Evolutionary conservation across 352 stramenopile species (phyloP), one percentile per base, ranked within the genome.

Genomic region (Poterioochromonas sp.): DNA sequence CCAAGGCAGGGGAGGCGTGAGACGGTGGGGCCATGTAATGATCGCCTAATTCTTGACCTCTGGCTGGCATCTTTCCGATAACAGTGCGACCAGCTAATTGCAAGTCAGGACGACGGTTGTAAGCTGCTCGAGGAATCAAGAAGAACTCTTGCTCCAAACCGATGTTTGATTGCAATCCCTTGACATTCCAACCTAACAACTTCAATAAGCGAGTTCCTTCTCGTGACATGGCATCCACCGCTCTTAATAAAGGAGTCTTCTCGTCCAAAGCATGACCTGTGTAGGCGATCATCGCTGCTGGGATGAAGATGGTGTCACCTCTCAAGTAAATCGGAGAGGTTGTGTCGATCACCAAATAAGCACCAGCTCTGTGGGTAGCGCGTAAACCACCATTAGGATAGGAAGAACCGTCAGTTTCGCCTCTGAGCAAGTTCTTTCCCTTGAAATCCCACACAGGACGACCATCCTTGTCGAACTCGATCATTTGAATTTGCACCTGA

Each of bases 81-180:
- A 94, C 83, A 49, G 90, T 93, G 74, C 90, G 83, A 76, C 89
- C 88, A 58, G 87, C 85, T 35, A 91, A 70, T 83, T 91, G 85
- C 58, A 94, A 82, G 84, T 94, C 90, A 20, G 84, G 86, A 29
- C 90, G 84, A 32, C 82, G 77, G 79, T 90, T 86, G 81, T 91
- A 94, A 65, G 88, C 60, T 18, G 91, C 86, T 68, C 88, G 84
- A 76, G 89, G 86, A 5, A 94, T 85, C 0, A 94, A 78, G 83
- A 94, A 94, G 80, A 93, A 91, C 84, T 94, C 90, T 80, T 94
- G 90, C 83, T 94, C 90, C 18, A 90, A 80, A 79, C 90, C 90
- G 82, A 92, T 89, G 79, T 93, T 93, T 1, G 86, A 84, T 15
- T 85, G 54, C n/a, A 93, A 68, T 71, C 81, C 80, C 69, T 92